Base-by-base conservation (phyloP, 371 early-diverging fungal species). In the Polyrhizophydium stewartii region DNA sequence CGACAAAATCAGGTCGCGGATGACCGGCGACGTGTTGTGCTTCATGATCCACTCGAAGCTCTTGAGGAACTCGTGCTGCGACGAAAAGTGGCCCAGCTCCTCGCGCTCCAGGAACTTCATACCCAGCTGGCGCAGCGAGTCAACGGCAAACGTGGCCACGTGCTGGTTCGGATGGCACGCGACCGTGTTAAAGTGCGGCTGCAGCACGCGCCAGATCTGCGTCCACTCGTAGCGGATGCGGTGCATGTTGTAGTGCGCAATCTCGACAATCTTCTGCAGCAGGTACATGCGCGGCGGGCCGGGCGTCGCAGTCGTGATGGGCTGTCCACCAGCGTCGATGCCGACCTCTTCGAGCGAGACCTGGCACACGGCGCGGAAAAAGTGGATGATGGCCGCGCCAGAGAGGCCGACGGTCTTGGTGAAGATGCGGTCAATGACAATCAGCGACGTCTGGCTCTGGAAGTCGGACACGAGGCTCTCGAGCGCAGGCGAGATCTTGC, bases 261-360 rank as follows among this genome's bases (percentile, higher is more conserved):
- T 91, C 66, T 96, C 97, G 1, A 96, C 97, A 35, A 96, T 82
- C 63, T 94, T 93, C 64, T 89, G 91, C 61, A 95, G 69, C 62
- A 78, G 67, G 58, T 77, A 95, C 88, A 93, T 88, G 24, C 93
- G 72, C 33, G 94, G 77, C 22, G 70, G 61, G 2, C 68, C 65
- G 38, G 57, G 22, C 2, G 56, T 30, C 37, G 66, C 61, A 1
- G 40, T 6, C 13, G 45, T 52, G 33, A 53, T 21, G 21, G 25
- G 31, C 35, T 24, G 6, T 3, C 22, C 27, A 2, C 21, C n/a
- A 64, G 55, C 59, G 49, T 76, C 75, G 16, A 79, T 37, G 0
- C 73, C 78, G 30, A 83, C 79, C 59, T 85, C 84, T 52, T 81
- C 78, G 45, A 72, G 60, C 7, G 76, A 75, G 1, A 83, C 78